These are phyloP conservation scores for Aethionema arabicum DNA, from an alignment of 345 rosid species.

Conservation along the genomic window DNA sequence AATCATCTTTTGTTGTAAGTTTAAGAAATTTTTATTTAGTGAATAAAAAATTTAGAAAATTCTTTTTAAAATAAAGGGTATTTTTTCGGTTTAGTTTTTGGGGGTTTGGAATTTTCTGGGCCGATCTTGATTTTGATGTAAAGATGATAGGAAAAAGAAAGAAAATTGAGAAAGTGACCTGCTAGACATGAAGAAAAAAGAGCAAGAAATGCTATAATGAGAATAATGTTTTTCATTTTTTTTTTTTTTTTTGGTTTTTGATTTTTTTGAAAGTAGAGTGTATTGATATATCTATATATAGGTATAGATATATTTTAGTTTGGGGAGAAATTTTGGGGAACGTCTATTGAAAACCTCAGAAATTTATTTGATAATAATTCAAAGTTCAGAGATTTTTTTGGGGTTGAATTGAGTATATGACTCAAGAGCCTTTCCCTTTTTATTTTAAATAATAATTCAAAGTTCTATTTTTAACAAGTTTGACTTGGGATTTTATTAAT, in stretches of 20 bases:
- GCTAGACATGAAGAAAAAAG: constrained; percentile 30
- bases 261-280: not conserved
- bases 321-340: not conserved
- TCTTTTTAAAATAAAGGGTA: no score
- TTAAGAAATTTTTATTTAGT: no score
- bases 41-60: no score
- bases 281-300: no score
- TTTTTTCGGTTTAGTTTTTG: no score
- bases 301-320: no score
- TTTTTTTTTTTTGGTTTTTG: constrained; percentile 17
- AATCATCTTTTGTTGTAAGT: no score
- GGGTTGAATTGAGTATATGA: constrained; percentile 8
- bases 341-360: not conserved
- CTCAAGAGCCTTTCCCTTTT: not conserved
- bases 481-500: no score
- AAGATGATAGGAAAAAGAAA: constrained; percentile 2
- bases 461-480: no score
- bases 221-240: constrained; percentile 26
- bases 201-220: constrained; percentile 28
- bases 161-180: constrained; percentile 12
- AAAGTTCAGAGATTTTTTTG: constrained; percentile 11
- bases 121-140: not conserved
- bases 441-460: no score
- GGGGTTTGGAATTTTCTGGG: no score
- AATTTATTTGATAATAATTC: not conserved